Percentiles rank a stretch among this genome's conserved stretches.
Conservation (phyloP, 176 grass and related monocot species). For the Ensete ventricosum region DNA sequence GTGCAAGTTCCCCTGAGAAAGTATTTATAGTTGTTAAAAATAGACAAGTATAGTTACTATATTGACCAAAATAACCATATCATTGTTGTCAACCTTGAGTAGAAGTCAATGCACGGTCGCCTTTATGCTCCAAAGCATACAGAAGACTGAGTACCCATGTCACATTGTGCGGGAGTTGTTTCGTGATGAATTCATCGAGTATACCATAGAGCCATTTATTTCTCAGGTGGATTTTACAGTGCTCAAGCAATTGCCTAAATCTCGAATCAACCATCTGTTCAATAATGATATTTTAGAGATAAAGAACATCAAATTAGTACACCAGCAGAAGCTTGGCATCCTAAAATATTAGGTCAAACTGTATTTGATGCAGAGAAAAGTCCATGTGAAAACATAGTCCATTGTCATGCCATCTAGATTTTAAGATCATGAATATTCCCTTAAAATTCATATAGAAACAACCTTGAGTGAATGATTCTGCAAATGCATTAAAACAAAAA, state of each 20-base stretch:
- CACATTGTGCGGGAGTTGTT: slow-evolving; percentile 98
- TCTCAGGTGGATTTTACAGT: slow-evolving; percentile 76
- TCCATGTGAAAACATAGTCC: no score
- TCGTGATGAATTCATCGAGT: slow-evolving; percentile 96
- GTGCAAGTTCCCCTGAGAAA: slow-evolving; percentile 77
- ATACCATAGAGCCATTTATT: slow-evolving; percentile 97
- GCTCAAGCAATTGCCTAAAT: slow-evolving; percentile 72
- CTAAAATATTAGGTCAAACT: no score
- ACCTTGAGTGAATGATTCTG: no score
- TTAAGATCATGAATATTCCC: neutral
- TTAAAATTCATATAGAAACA: no score
- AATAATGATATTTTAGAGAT: neutral
- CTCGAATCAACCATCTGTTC: slow-evolving; percentile 82
- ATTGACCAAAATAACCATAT: slow-evolving; percentile 8
- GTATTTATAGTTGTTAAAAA: slow-evolving; percentile 14
- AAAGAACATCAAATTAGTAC: neutral
- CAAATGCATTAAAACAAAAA: no score
- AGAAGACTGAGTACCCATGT: slow-evolving; percentile 95
- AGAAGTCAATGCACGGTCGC: slow-evolving; percentile 77
- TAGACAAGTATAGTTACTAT: slow-evolving; percentile 7
- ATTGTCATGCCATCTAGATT: neutral
- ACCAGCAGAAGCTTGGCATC: no score
- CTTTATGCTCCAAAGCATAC: slow-evolving; percentile 98
- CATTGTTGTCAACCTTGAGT: slow-evolving; percentile 63
- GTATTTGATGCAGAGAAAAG: no score